Conservation (phyloP, 1,284 basidiomycete species). For the Malassezia arunalokei region DNA sequence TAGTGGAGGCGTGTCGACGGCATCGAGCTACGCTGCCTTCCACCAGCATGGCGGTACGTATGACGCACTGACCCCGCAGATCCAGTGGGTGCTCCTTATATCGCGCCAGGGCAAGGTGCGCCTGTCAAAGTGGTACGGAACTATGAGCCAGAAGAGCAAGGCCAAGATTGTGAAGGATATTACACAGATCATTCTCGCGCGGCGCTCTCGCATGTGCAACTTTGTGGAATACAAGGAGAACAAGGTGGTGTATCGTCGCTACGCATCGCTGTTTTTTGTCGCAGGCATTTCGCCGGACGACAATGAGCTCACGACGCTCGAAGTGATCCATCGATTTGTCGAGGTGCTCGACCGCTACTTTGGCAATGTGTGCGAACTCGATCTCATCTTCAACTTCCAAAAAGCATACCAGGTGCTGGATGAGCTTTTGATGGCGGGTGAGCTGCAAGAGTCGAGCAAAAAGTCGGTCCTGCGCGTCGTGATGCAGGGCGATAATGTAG, state of each 20-base stretch:
- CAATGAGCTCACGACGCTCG: conserved; percentile 82
- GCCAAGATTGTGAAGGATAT: conserved; percentile 99
- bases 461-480: conserved; percentile 85
- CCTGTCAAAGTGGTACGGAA: conserved; percentile 96
- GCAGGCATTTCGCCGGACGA: conserved; percentile 76
- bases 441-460: conserved; percentile 96
- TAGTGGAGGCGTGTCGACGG: neutral
- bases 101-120: conserved; percentile 96
- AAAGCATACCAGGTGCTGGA: conserved; percentile 55
- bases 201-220: conserved; percentile 96
- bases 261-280: conserved; percentile 96
- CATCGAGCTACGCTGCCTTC: neutral
- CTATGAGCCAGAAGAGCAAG: conserved; percentile 83
- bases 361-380: conserved; percentile 58
- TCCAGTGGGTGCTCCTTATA: conserved; percentile 69
- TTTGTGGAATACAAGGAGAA: conserved; percentile 84
- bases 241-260: conserved; percentile 83
- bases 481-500: conserved; percentile 47
- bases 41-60: neutral
- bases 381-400: conserved; percentile 47
- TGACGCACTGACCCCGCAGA: conserved; percentile 19
- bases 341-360: conserved; percentile 98
- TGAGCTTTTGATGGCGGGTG: conserved; percentile 93
- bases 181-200: conserved; percentile 88
- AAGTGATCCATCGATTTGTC: conserved; percentile 96